These are phyloP conservation scores for Chamaenerion angustifolium DNA, from an alignment of 345 rosid species.

Conservation along the genomic window DNA sequence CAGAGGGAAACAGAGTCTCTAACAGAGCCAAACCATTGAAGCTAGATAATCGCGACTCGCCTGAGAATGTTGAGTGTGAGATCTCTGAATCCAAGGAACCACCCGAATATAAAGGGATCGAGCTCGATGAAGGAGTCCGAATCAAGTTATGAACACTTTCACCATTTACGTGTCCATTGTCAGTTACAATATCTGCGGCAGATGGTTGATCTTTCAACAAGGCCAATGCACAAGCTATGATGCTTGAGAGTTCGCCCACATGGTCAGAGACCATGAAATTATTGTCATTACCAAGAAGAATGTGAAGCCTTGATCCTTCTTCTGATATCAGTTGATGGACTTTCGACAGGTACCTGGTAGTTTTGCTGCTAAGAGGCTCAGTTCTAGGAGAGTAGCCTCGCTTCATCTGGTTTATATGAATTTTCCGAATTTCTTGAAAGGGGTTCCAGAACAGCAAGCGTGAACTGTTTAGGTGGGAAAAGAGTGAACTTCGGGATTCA, in stretches of 20 bases:
- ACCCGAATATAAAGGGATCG: constrained; percentile 36
- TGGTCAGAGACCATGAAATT: constrained; percentile 56
- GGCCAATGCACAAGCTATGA: constrained; percentile 80
- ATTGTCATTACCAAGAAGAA: constrained; percentile 29
- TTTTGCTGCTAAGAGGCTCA: constrained; percentile 22
- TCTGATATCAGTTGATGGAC: constrained; percentile 47
- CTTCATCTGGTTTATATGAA: constrained; percentile 37
- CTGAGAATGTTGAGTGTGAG: constrained; percentile 1
- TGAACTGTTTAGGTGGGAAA: constrained; percentile 25
- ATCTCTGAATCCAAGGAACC: constrained; percentile 49
- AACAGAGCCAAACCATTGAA: constrained; percentile 56
- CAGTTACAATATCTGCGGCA: constrained; percentile 13
- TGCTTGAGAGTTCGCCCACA: constrained; percentile 84
- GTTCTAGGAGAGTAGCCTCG: constrained; percentile 43
- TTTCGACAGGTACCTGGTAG: constrained; percentile 26
- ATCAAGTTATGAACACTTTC: constrained; percentile 9
- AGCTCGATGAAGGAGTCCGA: constrained; percentile 26
- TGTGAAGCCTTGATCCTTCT: constrained; percentile 64
- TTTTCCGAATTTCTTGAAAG: constrained; percentile 48
- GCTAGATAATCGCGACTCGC: constrained; percentile 48
- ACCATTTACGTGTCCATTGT: constrained; percentile 6
- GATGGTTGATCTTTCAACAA: constrained; percentile 28
- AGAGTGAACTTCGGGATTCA: constrained; percentile 16
- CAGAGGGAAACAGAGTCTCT: constrained; percentile 48
- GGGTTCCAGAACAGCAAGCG: constrained; percentile 80